Evolutionary conservation across 192 early-diverging fungal genomes (phyloP).

Genomic region (Linderina pennispora): DNA sequence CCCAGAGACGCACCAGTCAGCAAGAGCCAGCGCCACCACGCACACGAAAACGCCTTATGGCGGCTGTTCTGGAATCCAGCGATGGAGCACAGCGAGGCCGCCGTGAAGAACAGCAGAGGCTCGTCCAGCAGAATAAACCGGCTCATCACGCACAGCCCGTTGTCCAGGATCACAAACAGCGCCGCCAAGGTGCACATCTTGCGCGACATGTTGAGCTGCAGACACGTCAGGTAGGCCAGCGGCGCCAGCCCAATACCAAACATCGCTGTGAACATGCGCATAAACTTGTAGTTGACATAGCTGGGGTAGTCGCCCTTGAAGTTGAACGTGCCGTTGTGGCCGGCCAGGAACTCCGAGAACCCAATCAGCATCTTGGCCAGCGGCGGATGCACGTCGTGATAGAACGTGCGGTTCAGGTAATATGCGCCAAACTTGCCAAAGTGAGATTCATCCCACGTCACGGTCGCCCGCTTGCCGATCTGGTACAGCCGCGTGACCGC

Average conservation of each 20-base stretch:
- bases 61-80: constrained; percentile 51
- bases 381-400: constrained; percentile 96
- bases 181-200: constrained; percentile 47
- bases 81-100: constrained; percentile 46
- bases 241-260: constrained; percentile 63
- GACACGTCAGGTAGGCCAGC: constrained; percentile 58
- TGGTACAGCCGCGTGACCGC: constrained; percentile 27
- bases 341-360: constrained; percentile 50
- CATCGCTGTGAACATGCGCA: constrained; percentile 55
- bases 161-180: constrained; percentile 56
- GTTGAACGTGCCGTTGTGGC: constrained; percentile 55
- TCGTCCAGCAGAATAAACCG: constrained; percentile 66
- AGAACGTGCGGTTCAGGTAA: constrained; percentile 88
- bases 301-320: constrained; percentile 60
- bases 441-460: constrained; percentile 66
- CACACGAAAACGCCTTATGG: constrained; percentile 48
- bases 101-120: constrained; percentile 66
- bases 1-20: constrained; percentile 60
- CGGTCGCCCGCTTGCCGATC: constrained; percentile 21
- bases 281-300: constrained; percentile 57
- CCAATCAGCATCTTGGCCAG: constrained; percentile 70
- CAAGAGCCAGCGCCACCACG: constrained; percentile 62
- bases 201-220: constrained; percentile 51
- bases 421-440: constrained; percentile 71
- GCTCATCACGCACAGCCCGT: constrained; percentile 53